Base-by-base conservation (phyloP, 805 yeast genomes). In the Ogataea chonburiensis region DNA sequence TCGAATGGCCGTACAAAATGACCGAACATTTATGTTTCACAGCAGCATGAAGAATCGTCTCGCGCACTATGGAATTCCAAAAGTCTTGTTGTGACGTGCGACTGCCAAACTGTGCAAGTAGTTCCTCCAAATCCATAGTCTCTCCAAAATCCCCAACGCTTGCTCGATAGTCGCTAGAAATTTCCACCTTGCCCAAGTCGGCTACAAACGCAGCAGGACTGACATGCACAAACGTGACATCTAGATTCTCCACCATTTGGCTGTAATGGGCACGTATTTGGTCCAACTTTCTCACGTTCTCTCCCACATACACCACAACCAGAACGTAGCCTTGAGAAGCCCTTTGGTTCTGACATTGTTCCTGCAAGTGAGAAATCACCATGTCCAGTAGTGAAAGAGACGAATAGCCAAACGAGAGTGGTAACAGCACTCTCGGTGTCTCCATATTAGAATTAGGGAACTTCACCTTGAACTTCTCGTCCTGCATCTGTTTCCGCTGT, bases 401-500 rank as follows among this genome's bases (percentile, higher is more conserved):
- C 0, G 86, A 74, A 1, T 63, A 50, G 0, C 88, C 86, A n/a
- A 79, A 71, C 0, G 89, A 81, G 3, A 83, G 52, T 3, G 89
- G 75, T 4, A 86, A 54, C 17, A 84, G 50, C 0, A 81, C 71
- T 20, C 61, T 71, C 12, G 73, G 77, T 3, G 55, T 43, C 38
- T 10, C 47, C 34, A 21, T 54, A 60, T 10, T 28, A 3, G 41
- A 34, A 12, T 64, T 63, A 10, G 75, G 77, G 49, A 66, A 87
- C 50, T 79, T 73, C 15, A 84, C 89, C 53, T 86, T 84, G 62
- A 73, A 88, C 37, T 70, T 75, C 10, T 84, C 88, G 45, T 71
- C 75, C 55, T 65, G 68, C 87, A 91, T 78, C 52, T 73, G 83
- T 52, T 82, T 84, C 43, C 95, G 69, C 59, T 86, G 88, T 57